phyloP scores from a whole-genome alignment of 805 yeast genomes.

The Komagataella mondaviorum region DNA sequence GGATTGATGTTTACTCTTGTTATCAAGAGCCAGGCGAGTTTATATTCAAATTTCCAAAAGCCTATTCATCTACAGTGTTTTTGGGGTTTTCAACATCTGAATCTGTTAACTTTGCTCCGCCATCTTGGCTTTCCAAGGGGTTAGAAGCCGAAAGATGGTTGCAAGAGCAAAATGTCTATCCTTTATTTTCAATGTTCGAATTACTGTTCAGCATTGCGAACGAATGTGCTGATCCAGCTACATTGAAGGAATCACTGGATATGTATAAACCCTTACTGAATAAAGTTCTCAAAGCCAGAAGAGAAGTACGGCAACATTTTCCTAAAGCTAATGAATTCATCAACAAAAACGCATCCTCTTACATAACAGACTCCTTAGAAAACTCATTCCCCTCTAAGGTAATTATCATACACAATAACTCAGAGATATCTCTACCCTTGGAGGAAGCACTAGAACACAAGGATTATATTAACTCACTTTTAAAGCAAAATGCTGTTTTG shows the following conservation, averaged over 20 bases:
- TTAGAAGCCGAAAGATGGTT: conserved; percentile 39
- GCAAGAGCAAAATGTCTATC: conserved; percentile 28
- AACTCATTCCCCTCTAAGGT: conserved; percentile 43
- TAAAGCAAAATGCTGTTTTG: conserved; percentile 10
- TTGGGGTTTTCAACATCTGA: conserved; percentile 46
- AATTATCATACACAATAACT: conserved; percentile 20
- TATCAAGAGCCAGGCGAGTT: conserved; percentile 53
- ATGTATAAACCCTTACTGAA: conserved; percentile 20
- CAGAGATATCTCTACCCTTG: conserved; percentile 19
- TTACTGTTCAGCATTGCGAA: conserved; percentile 33
- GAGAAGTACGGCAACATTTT: conserved; percentile 16
- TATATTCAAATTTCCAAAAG: conserved; percentile 41
- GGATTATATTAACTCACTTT: neutral
- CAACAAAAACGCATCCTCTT: conserved; percentile 15
- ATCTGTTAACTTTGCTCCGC: conserved; percentile 41
- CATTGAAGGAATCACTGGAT: conserved; percentile 19
- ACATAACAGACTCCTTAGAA: conserved; percentile 37
- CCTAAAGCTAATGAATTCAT: conserved; percentile 9
- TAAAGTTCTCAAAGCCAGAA: conserved; percentile 30
- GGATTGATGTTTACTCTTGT: conserved; percentile 31
- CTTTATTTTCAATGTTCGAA: conserved; percentile 37
- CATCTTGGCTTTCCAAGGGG: conserved; percentile 39
- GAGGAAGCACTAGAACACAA: conserved; percentile 15
- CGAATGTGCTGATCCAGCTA: conserved; percentile 23
- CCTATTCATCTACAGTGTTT: conserved; percentile 36